Conservation (phyloP, 78 protist genomes). For the Anaeramoeba ignava region DNA sequence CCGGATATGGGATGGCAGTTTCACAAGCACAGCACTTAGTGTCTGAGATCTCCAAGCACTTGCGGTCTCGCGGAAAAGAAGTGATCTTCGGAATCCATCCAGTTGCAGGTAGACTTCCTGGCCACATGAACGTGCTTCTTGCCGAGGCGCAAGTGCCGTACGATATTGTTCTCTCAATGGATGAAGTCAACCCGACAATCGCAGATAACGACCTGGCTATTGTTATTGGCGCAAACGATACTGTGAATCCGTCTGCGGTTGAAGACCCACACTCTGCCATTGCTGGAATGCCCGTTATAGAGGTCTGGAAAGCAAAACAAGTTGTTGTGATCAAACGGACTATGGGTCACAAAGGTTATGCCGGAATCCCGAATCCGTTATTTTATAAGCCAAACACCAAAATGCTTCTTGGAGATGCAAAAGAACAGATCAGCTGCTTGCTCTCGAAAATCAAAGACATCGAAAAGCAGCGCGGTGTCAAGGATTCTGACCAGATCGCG, state of each 20-base stretch:
- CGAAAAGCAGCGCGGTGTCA: not conserved
- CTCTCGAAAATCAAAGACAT: not conserved
- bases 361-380: conserved; percentile 85
- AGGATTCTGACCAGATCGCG: not conserved
- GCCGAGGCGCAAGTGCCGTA: conserved; percentile 94
- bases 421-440: too few relatives aligned
- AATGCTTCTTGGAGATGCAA: conserved; percentile 92
- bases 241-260: conserved; percentile 84
- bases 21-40: conserved; percentile 75
- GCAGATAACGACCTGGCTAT: conserved; percentile 51
- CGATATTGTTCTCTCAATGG: conserved; percentile 91
- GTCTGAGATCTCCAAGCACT: conserved; percentile 49
- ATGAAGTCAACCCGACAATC: conserved; percentile 82
- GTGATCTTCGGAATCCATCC: conserved; percentile 79
- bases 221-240: conserved; percentile 95
- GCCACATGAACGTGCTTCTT: conserved; percentile 89
- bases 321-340: conserved; percentile 83
- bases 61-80: conserved; percentile 6
- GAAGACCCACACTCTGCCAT: conserved; percentile 83
- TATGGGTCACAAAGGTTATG: conserved; percentile 79
- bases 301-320: conserved; percentile 70
- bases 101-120: conserved; percentile 91
- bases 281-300: conserved; percentile 91
- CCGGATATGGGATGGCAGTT: conserved; percentile 97
- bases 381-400: conserved; percentile 75